Base-by-base conservation (phyloP, 192 early-diverging fungal genomes). In the Piromyces sp. region DNA sequence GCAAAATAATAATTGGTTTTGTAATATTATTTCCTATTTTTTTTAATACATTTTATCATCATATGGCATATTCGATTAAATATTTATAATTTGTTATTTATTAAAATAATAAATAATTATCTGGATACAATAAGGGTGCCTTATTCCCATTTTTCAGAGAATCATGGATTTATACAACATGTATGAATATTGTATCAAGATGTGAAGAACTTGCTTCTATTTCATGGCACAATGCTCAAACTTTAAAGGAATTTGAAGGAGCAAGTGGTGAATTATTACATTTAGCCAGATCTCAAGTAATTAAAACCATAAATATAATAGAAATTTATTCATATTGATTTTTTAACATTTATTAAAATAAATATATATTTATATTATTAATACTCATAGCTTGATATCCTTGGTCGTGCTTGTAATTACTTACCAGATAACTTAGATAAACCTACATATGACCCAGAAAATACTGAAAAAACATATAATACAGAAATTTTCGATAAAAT, bases 161-260 rank as follows among this genome's bases (percentile, higher is more conserved):
- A 81, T 90, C 91, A 17, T 96, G 94, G 94, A 88, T 93, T n/a
- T 96, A 92, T 81, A 92, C 92, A 5, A 88, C 92, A 11, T 94
- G 94, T 81, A 89, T 93, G 85, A 92, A 88, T 80, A 90, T 96
- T 29, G 91, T 95, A 15, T 85, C 87, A 30, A 93, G 95, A 79
- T 95, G 94, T 84, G 95, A 95, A 30, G 92, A 94, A 37, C 83
- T 93, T n/a, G 88, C 89, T 0, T 87, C 88, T 0, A 83, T 91
- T 12, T 83, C 87, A 16, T 81, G 81, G 5, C 83, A 84, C 29
- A 84, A 90, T 79, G 82, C 85, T 29, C 84, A 86, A 30, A 85
- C 87, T 28, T 82, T 91, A 33, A 85, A 83, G 4, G 82, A 86
- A 17, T 94, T 94, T 84, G 94, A 94, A 83, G 91, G 91, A 0